Evolutionary conservation across 805 yeast species (phyloP).

Genomic region (Kodamaea nitidulidarum): DNA sequence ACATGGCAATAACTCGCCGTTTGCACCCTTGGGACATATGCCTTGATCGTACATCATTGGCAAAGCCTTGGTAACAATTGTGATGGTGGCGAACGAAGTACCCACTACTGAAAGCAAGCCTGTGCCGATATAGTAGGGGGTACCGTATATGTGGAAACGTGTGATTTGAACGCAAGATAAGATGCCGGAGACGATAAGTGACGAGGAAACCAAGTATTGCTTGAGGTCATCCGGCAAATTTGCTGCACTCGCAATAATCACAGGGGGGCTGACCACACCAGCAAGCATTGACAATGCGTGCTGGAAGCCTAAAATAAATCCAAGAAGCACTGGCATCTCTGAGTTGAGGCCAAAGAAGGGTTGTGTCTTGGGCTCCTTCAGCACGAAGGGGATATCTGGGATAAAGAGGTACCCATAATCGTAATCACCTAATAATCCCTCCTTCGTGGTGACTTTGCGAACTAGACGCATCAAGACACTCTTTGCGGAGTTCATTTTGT

Average conservation of each 20-base stretch:
- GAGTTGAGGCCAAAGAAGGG: conserved; percentile 82
- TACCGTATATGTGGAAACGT: conserved; percentile 68
- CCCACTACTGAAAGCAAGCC: conserved; percentile 90
- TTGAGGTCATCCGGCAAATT: conserved; percentile 44
- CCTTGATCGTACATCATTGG: conserved; percentile 79
- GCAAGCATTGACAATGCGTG: conserved; percentile 90
- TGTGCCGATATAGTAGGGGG: conserved; percentile 79
- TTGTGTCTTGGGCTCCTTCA: conserved; percentile 46
- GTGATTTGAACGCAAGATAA: conserved; percentile 75
- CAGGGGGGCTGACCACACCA: conserved; percentile 82
- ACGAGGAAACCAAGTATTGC: conserved; percentile 36
- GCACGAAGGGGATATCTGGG: conserved; percentile 70
- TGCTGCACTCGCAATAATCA: conserved; percentile 63
- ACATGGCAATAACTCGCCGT: conserved; percentile 70
- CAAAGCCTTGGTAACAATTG: conserved; percentile 70
- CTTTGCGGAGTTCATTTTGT: conserved; percentile 8
- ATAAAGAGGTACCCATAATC: conserved; percentile 77
- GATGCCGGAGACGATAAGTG: conserved; percentile 42
- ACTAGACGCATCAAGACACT: conserved; percentile 18
- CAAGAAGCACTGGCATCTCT: conserved; percentile 77
- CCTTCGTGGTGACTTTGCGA: conserved; percentile 62
- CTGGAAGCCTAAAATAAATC: conserved; percentile 77
- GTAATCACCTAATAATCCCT: conserved; percentile 84
- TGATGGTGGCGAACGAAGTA: conserved; percentile 83
- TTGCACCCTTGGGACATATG: conserved; percentile 55